A percentile compares a stretch with the other conserved stretches of the same genome.
Evolutionary conservation across 768 basidiomycete species (phyloP).

Genomic region (Serendipita sp.): DNA sequence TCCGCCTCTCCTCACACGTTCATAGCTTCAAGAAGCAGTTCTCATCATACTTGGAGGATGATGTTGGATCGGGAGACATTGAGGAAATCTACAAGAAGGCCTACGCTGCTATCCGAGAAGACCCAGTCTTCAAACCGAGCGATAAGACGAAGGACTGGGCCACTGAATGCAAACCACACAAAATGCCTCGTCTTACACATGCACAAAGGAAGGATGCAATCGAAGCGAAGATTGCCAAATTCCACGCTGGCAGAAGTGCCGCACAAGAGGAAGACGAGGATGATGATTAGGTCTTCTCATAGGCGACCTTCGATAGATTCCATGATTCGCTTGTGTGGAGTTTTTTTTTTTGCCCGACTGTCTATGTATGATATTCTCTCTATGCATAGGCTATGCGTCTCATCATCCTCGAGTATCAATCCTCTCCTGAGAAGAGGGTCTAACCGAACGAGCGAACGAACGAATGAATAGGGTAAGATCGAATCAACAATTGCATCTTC

Average conservation of each 20-base stretch:
- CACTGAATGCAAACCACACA: conserved; percentile 60
- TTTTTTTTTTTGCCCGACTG: neutral
- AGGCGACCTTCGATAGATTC: neutral
- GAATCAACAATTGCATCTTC: too few species aligned
- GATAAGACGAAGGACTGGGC: conserved; percentile 90
- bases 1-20: conserved; percentile 7
- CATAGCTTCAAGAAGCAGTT: conserved; percentile 94
- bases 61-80: conserved; percentile 87
- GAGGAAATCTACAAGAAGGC: conserved; percentile 90
- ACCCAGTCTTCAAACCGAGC: conserved; percentile 76
- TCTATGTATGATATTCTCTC: conserved; percentile 3
- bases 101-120: conserved; percentile 89
- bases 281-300: conserved; percentile 20
- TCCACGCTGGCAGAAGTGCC: conserved; percentile 47
- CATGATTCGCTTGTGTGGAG: neutral
- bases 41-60: conserved; percentile 86
- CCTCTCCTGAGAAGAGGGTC: neutral
- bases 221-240: conserved; percentile 76
- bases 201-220: conserved; percentile 68
- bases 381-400: conserved; percentile 1
- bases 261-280: conserved; percentile 29
- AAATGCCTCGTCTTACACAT: conserved; percentile 46
- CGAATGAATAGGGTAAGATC: too few species aligned
- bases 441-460: too few species aligned
- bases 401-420: neutral